phyloP scores from a whole-genome alignment of 1,284 basidiomycete species.

The Thecaphora frezii region DNA sequence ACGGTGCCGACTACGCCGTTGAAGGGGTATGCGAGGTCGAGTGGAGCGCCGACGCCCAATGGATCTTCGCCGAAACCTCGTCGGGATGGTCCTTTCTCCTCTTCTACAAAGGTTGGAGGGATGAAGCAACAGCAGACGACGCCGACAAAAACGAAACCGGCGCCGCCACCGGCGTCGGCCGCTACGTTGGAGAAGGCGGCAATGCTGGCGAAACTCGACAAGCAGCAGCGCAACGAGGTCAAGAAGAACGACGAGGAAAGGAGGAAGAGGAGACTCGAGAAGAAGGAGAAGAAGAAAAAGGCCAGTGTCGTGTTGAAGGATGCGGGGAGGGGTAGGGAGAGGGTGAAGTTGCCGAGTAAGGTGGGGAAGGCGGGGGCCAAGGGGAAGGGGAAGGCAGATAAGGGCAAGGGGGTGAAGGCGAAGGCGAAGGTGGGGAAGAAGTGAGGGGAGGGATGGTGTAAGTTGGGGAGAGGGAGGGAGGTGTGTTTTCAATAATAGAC shows the following conservation, averaged over 20 bases:
- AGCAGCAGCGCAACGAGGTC: constrained; percentile 43
- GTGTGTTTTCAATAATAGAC: too few relatives aligned
- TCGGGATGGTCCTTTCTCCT: constrained; percentile 1
- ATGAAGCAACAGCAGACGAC: constrained; percentile 6
- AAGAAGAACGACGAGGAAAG: constrained; percentile 51
- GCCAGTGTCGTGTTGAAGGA: constrained; percentile 1
- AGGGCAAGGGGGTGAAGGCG: constrained; percentile 2
- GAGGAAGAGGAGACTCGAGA: constrained; percentile 43
- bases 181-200: constrained; percentile 17
- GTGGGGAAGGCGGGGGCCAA: not conserved
- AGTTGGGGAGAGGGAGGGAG: too few relatives aligned
- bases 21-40: constrained; percentile 30
- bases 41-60: constrained; percentile 53
- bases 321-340: not conserved
- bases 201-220: constrained; percentile 34
- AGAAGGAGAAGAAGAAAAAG: constrained; percentile 51
- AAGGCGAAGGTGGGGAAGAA: not conserved
- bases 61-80: constrained; percentile 43
- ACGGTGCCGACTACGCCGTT: too few relatives aligned
- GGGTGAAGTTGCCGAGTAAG: constrained; percentile 4
- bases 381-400: constrained; percentile 14
- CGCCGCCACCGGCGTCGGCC: not conserved
- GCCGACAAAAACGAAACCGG: constrained; percentile 4
- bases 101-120: constrained; percentile 7
- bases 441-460: not conserved